These are phyloP conservation scores for Lodderomyces margitis DNA, from an alignment of 1,139 yeast genomes.

Conservation along the genomic window DNA sequence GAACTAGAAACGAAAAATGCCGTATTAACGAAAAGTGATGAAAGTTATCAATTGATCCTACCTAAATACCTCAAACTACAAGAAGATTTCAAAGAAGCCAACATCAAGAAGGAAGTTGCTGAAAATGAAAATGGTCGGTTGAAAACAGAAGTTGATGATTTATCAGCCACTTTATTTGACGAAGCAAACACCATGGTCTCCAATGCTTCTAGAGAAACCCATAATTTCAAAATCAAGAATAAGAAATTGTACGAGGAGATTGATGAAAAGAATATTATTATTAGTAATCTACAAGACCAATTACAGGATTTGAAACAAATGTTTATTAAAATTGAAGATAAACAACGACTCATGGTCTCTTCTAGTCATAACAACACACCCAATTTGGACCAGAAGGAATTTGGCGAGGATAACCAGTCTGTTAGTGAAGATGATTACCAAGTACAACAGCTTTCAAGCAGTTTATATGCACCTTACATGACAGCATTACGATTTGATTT, in stretches of 20 bases:
- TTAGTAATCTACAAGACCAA: slow-evolving; percentile 68
- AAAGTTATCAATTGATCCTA: slow-evolving; percentile 29
- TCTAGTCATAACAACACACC: slow-evolving; percentile 11
- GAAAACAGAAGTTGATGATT: slow-evolving; percentile 71
- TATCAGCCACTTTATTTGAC: slow-evolving; percentile 70
- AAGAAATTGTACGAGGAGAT: slow-evolving; percentile 62
- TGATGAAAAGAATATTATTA: slow-evolving; percentile 67
- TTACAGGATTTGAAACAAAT: slow-evolving; percentile 65
- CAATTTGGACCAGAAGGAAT: slow-evolving; percentile 10
- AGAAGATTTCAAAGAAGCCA: slow-evolving; percentile 34
- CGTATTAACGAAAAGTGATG: slow-evolving; percentile 18
- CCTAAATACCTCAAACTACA: slow-evolving; percentile 31
- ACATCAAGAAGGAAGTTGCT: slow-evolving; percentile 35
- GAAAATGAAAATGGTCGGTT: slow-evolving; percentile 59
- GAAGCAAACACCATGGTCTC: slow-evolving; percentile 83
- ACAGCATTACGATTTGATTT: slow-evolving; percentile 62
- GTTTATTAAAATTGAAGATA: slow-evolving; percentile 36
- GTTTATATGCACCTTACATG: slow-evolving; percentile 52
- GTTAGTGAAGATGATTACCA: slow-evolving; percentile 12
- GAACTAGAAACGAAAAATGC: slow-evolving; percentile 23
- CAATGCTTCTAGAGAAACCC: slow-evolving; percentile 61
- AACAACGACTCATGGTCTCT: slow-evolving; percentile 17
- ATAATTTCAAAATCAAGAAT: slow-evolving; percentile 52
- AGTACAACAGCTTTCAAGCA: slow-evolving; percentile 22
- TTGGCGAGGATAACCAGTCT: neutral